Evolutionary conservation across 495 filamentous ascomycete genomes (phyloP).

Genomic region (Rhypophila decipiens): DNA sequence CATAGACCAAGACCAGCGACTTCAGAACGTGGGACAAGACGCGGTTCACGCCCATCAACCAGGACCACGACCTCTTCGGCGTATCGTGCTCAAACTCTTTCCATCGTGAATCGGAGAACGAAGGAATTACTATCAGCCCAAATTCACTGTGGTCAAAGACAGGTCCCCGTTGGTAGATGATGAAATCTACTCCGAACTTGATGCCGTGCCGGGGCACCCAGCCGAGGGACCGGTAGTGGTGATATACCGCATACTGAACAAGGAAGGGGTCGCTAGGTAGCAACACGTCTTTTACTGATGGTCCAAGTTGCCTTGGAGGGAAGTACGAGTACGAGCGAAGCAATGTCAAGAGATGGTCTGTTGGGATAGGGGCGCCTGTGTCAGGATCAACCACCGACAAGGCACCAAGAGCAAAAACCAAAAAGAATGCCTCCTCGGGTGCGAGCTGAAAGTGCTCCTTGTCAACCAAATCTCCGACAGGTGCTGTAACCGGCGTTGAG

Average conservation of each 20-base stretch:
- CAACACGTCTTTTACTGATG: constrained; percentile 31
- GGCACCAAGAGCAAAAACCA: constrained; percentile 74
- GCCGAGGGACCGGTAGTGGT: constrained; percentile 92
- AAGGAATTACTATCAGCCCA: constrained; percentile 73
- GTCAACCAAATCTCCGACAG: constrained; percentile 46
- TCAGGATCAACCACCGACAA: constrained; percentile 57
- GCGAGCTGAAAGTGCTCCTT: constrained; percentile 89
- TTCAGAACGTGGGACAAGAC: constrained; percentile 88
- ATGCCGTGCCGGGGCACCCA: constrained; percentile 93
- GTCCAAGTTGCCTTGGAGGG: constrained; percentile 42
- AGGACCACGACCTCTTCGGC: constrained; percentile 67
- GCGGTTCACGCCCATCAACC: constrained; percentile 85
- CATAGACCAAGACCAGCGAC: constrained; percentile 78
- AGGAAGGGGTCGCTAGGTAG: constrained; percentile 74
- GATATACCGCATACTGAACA: constrained; percentile 80
- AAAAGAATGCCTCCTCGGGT: constrained; percentile 88
- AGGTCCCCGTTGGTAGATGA: constrained; percentile 91
- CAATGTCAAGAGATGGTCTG: constrained; percentile 52
- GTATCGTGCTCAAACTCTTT: constrained; percentile 38
- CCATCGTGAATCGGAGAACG: constrained; percentile 76
- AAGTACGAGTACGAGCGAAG: constrained; percentile 66
- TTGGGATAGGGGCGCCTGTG: constrained; percentile 41
- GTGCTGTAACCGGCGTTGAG: neutral
- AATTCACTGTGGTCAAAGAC: constrained; percentile 94
- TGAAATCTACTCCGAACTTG: constrained; percentile 91